These are phyloP conservation scores for Uronychia setigera DNA, from an alignment of 73 alveolate species.

Conservation along the genomic window DNA sequence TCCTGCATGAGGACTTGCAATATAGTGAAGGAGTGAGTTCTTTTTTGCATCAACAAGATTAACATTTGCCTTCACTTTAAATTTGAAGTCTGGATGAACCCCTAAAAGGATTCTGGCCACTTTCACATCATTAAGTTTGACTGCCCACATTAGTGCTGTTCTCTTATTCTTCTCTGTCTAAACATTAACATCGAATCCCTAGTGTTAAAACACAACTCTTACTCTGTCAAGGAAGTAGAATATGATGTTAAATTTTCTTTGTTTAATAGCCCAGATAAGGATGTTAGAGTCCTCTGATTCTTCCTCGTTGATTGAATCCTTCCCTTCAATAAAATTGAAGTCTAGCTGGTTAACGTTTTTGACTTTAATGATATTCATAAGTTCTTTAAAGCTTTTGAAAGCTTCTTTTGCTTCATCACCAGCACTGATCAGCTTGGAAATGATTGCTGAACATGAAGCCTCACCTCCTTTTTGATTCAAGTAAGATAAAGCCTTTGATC, in stretches of 20 bases:
- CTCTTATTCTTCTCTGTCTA: background rate
- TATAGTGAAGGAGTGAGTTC: background rate
- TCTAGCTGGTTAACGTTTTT: background rate
- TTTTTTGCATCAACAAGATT: background rate
- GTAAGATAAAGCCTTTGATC: background rate
- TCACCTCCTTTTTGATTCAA: background rate
- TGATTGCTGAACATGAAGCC: background rate
- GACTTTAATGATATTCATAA: too few relatives aligned
- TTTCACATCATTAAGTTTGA: background rate
- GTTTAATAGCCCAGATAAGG: background rate
- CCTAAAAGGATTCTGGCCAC: background rate
- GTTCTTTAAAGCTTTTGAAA: background rate
- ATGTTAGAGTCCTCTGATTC: background rate
- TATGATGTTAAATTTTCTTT: background rate
- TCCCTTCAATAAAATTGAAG: background rate
- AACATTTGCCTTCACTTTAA: background rate
- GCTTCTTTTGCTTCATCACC: background rate
- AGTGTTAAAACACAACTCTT: background rate
- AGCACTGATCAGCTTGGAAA: background rate
- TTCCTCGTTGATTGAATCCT: background rate
- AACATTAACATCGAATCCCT: background rate
- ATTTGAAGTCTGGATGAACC: background rate
- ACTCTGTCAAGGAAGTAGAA: background rate
- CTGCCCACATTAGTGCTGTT: background rate
- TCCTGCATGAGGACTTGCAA: background rate